Percentiles rank a stretch among this genome's conserved stretches.
phyloP scores from a whole-genome alignment of 1,284 basidiomycete species.

The Heterobasidion irregulare region DNA sequence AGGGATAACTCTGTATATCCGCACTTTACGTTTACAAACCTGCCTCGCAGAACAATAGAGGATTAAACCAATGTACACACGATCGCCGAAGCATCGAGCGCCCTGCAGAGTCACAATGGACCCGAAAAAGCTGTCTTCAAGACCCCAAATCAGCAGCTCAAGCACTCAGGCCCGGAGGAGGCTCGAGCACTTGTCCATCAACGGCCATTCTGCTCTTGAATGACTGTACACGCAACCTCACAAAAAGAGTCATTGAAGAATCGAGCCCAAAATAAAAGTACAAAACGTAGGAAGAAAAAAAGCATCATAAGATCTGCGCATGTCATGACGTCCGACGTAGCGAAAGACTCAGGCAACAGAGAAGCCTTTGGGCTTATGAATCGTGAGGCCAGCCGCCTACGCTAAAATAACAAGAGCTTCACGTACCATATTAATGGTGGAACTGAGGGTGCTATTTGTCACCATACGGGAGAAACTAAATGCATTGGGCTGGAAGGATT shows the following conservation, averaged over 20 bases:
- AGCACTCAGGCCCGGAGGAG: not conserved
- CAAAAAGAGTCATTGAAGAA: not conserved
- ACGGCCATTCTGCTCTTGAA: not conserved
- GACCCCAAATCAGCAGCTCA: no score
- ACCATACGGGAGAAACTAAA: no score
- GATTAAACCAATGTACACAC: no score
- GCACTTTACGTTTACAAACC: not conserved
- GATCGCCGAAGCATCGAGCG: no score
- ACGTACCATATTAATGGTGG: no score
- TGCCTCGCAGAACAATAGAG: no score
- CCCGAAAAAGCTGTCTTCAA: no score
- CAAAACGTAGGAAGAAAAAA: not conserved
- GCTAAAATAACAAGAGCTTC: no score
- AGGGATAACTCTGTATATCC: not conserved
- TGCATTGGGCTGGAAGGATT: no score
- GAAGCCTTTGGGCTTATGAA: not conserved
- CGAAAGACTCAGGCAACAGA: not conserved
- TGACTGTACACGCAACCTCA: not conserved
- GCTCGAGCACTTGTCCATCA: not conserved
- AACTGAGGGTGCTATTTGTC: no score
- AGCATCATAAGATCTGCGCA: not conserved
- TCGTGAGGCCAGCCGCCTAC: not conserved
- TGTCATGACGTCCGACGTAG: not conserved
- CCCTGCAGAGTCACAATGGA: no score
- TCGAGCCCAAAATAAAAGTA: not conserved